Evolutionary conservation across 805 yeast genomes (phyloP).

Genomic region (Ogataea kodamae): DNA sequence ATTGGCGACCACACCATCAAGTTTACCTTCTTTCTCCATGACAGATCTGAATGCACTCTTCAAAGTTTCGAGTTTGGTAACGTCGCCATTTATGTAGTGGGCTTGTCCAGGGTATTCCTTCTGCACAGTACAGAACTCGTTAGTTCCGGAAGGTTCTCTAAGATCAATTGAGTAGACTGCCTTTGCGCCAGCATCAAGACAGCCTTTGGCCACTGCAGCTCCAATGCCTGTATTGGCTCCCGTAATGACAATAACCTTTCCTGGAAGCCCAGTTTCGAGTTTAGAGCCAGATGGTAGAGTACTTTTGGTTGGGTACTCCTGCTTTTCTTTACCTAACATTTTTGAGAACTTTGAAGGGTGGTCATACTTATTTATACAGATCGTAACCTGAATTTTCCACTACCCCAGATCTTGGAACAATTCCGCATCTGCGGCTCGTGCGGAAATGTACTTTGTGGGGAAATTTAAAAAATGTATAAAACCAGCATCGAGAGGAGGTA

Average conservation of each 20-base stretch:
- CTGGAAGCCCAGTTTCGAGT: conserved; percentile 14
- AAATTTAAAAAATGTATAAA: neutral
- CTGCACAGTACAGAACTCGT: conserved; percentile 12
- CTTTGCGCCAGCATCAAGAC: conserved; percentile 14
- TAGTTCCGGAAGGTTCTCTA: conserved; percentile 12
- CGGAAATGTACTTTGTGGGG: conserved; percentile 3
- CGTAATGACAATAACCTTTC: conserved; percentile 13
- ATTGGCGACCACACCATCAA: conserved; percentile 16
- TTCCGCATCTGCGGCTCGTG: conserved; percentile 1
- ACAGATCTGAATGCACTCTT: conserved; percentile 8
- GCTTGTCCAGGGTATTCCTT: conserved; percentile 12
- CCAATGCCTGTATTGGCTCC: conserved; percentile 18
- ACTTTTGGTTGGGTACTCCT: conserved; percentile 6
- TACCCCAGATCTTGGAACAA: conserved; percentile 4
- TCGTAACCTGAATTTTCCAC: neutral
- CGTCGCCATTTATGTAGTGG: conserved; percentile 9
- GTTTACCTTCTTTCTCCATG: conserved; percentile 3
- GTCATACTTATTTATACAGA: neutral
- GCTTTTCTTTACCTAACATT: conserved; percentile 13
- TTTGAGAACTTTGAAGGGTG: neutral
- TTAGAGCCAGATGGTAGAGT: conserved; percentile 7
- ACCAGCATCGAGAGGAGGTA: neutral
- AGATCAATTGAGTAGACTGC: conserved; percentile 12
- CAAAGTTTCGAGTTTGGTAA: conserved; percentile 13
- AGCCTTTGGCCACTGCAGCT: conserved; percentile 14